A percentile compares a stretch with the other conserved stretches of the same genome.
These are phyloP conservation scores for Protea cynaroides DNA, from an alignment of 164 flowering plant genomes.

Conservation along the genomic window DNA sequence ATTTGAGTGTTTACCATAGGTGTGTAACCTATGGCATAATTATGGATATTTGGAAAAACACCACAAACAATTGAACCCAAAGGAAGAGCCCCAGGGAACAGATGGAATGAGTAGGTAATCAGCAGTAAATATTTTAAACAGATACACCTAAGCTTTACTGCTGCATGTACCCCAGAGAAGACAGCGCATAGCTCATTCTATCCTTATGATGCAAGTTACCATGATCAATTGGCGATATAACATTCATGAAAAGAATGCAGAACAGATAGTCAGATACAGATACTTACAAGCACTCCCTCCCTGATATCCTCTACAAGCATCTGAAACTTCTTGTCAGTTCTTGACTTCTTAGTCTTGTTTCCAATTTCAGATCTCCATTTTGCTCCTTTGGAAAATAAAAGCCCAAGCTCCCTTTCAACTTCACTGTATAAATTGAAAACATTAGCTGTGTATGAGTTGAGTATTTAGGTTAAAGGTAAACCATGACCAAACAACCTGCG, in stretches of 20 bases:
- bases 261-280: not conserved
- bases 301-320: conserved; percentile 95
- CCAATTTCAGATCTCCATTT: conserved; percentile 42
- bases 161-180: no score
- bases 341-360: conserved; percentile 46
- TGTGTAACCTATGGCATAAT: no score
- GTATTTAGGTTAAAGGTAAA: not conserved
- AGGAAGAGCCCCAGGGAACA: no score
- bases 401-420: conserved; percentile 89
- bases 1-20: no score
- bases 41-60: no score
- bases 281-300: conserved; percentile 92
- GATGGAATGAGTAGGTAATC: no score
- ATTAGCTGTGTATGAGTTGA: not conserved
- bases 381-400: conserved; percentile 66
- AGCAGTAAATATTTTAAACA: no score
- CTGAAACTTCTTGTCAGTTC: conserved; percentile 48
- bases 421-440: conserved; percentile 46
- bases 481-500: conserved; percentile 52
- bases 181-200: no score
- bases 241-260: not conserved
- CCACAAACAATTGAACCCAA: no score
- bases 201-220: no score
- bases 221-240: not conserved
- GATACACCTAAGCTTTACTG: no score